Evolutionary conservation across 257 asterid species (phyloP).

Genomic region (Coffea eugenioides): DNA sequence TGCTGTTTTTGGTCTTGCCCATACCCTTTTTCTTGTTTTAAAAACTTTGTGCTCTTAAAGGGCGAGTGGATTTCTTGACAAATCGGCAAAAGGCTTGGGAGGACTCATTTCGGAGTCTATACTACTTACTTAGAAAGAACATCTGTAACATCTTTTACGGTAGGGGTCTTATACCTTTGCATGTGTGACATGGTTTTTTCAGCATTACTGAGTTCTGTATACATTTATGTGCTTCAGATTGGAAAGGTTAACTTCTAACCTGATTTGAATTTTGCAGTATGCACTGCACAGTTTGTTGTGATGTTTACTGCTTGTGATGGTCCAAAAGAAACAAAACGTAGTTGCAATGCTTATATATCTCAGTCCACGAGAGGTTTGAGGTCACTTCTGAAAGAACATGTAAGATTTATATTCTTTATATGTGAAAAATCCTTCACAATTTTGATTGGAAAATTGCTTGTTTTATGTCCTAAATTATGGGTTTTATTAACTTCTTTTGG

Average conservation of each 20-base stretch:
- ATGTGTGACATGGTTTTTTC: background rate
- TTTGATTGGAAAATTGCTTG: background rate
- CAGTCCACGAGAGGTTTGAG: slow-evolving; percentile 86
- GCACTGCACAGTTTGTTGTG: slow-evolving; percentile 77
- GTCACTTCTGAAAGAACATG: slow-evolving; percentile 81
- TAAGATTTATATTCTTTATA: slow-evolving; percentile 28
- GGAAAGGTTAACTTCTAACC: too few relatives aligned
- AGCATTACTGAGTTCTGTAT: background rate
- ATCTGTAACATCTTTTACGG: slow-evolving; percentile 79
- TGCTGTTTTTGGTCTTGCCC: slow-evolving; percentile 5
- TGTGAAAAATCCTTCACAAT: background rate
- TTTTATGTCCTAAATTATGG: background rate
- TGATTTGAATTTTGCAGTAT: slow-evolving; percentile 54
- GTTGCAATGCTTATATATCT: slow-evolving; percentile 78
- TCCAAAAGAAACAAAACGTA: slow-evolving; percentile 40
- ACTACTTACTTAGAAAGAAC: slow-evolving; percentile 82
- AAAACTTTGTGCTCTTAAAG: slow-evolving; percentile 33
- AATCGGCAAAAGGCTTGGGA: slow-evolving; percentile 84
- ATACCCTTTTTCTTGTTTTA: slow-evolving; percentile 10
- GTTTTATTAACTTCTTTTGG: background rate
- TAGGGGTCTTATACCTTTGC: slow-evolving; percentile 28
- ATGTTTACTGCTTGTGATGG: slow-evolving; percentile 60
- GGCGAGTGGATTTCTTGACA: slow-evolving; percentile 68
- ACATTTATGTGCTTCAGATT: background rate
- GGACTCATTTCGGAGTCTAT: slow-evolving; percentile 84